Evolutionary conservation across 768 basidiomycete genomes (phyloP).

Genomic region (Kwoniella shandongensis): DNA sequence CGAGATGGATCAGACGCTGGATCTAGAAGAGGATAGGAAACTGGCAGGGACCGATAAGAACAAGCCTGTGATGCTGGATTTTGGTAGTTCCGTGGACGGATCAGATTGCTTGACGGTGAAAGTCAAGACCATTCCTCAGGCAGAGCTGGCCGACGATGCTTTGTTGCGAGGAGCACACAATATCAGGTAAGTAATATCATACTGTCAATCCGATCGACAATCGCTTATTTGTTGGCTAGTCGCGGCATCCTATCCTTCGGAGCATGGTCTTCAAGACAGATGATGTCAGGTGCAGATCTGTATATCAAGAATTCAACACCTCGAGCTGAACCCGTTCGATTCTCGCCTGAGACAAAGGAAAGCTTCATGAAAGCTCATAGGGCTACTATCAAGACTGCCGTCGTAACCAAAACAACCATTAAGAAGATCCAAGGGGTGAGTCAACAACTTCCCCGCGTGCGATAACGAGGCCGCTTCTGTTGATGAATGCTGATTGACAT

Average conservation of each 20-base stretch:
- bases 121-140: conserved; percentile 64
- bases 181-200: conserved; percentile 59
- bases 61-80: conserved; percentile 68
- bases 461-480: not conserved
- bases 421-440: conserved; percentile 60
- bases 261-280: conserved; percentile 63
- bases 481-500: conserved; percentile 2
- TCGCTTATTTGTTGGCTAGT: conserved; percentile 55
- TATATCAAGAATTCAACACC: conserved; percentile 65
- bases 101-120: conserved; percentile 58
- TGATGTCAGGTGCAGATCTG: conserved; percentile 63
- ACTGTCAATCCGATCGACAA: too few relatives aligned
- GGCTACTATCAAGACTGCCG: conserved; percentile 66
- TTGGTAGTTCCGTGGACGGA: conserved; percentile 58
- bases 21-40: conserved; percentile 63
- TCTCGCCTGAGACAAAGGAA: conserved; percentile 64
- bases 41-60: conserved; percentile 54
- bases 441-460: not conserved
- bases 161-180: conserved; percentile 63
- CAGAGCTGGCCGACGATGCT: conserved; percentile 67
- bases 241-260: conserved; percentile 69
- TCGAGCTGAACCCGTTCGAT: conserved; percentile 60
- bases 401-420: conserved; percentile 66
- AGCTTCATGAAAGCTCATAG: conserved; percentile 65
- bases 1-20: conserved; percentile 63